These are phyloP conservation scores for Penicillium verhagenii DNA, from an alignment of 495 filamentous ascomycete species.

Conservation along the genomic window DNA sequence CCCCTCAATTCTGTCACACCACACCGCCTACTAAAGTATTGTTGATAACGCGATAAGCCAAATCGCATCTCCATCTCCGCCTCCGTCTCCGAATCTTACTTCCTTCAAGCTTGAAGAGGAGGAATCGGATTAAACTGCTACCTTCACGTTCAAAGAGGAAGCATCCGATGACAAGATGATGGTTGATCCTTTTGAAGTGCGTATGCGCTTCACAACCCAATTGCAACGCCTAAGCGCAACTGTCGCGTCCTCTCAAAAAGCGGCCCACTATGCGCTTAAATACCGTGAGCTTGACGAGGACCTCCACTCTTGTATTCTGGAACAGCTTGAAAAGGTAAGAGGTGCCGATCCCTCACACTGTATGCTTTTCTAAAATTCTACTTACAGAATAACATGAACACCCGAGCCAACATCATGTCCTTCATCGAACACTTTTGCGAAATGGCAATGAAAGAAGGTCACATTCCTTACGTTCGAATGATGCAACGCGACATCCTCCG, in stretches of 20 bases:
- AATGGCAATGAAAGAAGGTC: slow-evolving; percentile 70
- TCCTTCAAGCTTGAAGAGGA: too few species aligned
- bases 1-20: not conserved
- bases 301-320: slow-evolving; percentile 92
- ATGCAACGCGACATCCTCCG: slow-evolving; percentile 89
- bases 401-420: slow-evolving; percentile 97
- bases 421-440: slow-evolving; percentile 96
- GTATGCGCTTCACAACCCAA: slow-evolving; percentile 90
- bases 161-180: slow-evolving; percentile 42
- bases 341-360: not conserved
- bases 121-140: too few species aligned
- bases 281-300: slow-evolving; percentile 93
- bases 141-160: too few species aligned
- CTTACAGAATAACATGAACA: slow-evolving; percentile 88
- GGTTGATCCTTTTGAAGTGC: slow-evolving; percentile 97
- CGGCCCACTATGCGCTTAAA: slow-evolving; percentile 90
- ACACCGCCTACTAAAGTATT: not conserved
- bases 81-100: too few species aligned
- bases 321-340: slow-evolving; percentile 82
- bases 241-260: slow-evolving; percentile 83
- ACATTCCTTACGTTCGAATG: slow-evolving; percentile 81
- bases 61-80: slow-evolving; percentile 3
- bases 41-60: not conserved
- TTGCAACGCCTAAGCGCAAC: slow-evolving; percentile 88
- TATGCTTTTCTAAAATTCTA: not conserved